Evolutionary conservation across 2,329 filamentous ascomycete genomes (phyloP).

Genomic region (Fusarium burgessii): DNA sequence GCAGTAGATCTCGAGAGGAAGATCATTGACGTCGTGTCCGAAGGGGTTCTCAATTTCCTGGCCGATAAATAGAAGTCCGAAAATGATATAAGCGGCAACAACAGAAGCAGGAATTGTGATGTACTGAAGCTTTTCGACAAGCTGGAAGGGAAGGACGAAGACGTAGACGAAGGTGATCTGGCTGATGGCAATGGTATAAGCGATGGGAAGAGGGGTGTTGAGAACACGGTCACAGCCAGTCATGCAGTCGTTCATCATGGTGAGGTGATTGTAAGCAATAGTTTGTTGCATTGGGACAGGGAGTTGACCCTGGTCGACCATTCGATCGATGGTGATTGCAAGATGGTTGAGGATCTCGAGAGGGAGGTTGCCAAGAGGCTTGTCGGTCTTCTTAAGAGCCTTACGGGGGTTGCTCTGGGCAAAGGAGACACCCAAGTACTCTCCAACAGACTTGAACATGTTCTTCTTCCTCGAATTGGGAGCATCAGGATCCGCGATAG

Average conservation of each 20-base stretch:
- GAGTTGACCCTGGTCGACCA: slow-evolving; percentile 68
- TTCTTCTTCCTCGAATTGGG: slow-evolving; percentile 57
- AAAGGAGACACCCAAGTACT: slow-evolving; percentile 81
- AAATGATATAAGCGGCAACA: slow-evolving; percentile 82
- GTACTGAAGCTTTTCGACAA: slow-evolving; percentile 73
- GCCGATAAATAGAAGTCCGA: slow-evolving; percentile 79
- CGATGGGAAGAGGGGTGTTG: slow-evolving; percentile 83
- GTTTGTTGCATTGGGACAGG: slow-evolving; percentile 70
- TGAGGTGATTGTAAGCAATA: slow-evolving; percentile 69
- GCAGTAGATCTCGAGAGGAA: slow-evolving; percentile 82
- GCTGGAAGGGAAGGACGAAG: slow-evolving; percentile 83
- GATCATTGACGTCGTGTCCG: slow-evolving; percentile 84
- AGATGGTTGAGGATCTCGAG: slow-evolving; percentile 83
- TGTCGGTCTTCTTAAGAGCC: slow-evolving; percentile 76
- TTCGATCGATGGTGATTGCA: slow-evolving; percentile 72
- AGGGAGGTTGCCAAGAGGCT: slow-evolving; percentile 84
- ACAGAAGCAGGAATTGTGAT: slow-evolving; percentile 83
- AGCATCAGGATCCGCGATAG: slow-evolving; percentile 53
- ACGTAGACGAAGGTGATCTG: slow-evolving; percentile 92
- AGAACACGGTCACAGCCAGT: slow-evolving; percentile 81
- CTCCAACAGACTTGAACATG: slow-evolving; percentile 73
- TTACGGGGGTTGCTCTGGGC: slow-evolving; percentile 84
- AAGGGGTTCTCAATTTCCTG: slow-evolving; percentile 89
- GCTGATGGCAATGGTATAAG: slow-evolving; percentile 85
- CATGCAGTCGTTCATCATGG: slow-evolving; percentile 77